A percentile compares a stretch with the other conserved stretches of the same genome.
phyloP scores from a whole-genome alignment of 139 green algal species.

The Closterium sp. region DNA sequence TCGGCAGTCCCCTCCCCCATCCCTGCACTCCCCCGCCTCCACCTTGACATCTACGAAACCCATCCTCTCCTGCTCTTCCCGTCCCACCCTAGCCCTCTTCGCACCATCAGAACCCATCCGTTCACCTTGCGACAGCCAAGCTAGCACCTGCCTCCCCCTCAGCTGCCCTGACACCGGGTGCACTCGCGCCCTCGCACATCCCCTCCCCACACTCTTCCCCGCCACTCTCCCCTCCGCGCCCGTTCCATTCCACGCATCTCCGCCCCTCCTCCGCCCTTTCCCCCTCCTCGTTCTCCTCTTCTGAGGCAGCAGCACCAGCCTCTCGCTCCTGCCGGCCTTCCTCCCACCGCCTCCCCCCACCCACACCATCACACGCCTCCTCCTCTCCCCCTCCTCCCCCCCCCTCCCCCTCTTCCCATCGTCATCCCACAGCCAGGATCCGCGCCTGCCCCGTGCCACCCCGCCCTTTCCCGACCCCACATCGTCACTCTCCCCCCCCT shows the following conservation, averaged over 20 bases:
- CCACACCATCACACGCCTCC: neutral
- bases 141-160: neutral
- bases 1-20: neutral
- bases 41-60: neutral
- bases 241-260: neutral
- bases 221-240: neutral
- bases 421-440: neutral
- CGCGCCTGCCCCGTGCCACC: neutral
- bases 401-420: neutral
- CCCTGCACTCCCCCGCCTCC: neutral
- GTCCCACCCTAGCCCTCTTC: neutral
- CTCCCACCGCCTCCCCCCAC: neutral
- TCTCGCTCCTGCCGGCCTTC: neutral
- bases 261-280: neutral
- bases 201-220: neutral
- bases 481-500: neutral
- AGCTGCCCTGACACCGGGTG: neutral
- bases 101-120: neutral
- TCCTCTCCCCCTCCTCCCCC: neutral
- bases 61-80: neutral
- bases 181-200: neutral
- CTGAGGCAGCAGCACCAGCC: neutral
- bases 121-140: neutral
- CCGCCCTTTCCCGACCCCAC: neutral
- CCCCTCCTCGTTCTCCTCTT: neutral